phyloP scores from a whole-genome alignment of 75 land plant genomes.

The Adiantum capillusveneris region DNA sequence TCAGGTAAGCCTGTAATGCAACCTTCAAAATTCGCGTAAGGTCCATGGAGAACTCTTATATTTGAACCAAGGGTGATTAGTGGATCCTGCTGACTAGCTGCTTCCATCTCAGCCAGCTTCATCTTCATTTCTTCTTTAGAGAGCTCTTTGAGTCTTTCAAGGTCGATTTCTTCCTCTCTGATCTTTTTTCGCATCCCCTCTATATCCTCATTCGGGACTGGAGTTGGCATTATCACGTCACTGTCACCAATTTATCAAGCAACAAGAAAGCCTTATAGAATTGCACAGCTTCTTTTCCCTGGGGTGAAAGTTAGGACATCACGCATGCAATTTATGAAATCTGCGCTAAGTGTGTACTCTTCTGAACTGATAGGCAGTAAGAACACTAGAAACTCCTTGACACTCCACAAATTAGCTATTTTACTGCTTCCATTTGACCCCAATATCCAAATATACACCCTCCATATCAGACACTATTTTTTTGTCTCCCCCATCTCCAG shows the following conservation, averaged over 20 bases:
- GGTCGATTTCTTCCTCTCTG: slow-evolving; percentile 14
- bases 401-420: too few relatives aligned
- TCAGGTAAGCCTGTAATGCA: background rate
- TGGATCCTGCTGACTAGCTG: background rate
- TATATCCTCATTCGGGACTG: slow-evolving; percentile 17
- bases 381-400: too few relatives aligned
- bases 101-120: slow-evolving; percentile 9
- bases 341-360: too few relatives aligned
- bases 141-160: slow-evolving; percentile 12
- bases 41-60: slow-evolving; percentile 12
- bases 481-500: too few relatives aligned
- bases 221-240: slow-evolving; percentile 29
- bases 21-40: slow-evolving; percentile 19
- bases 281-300: too few relatives aligned
- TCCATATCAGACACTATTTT: too few relatives aligned
- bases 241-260: slow-evolving; percentile 11
- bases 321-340: too few relatives aligned
- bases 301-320: too few relatives aligned
- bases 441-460: too few relatives aligned
- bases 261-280: too few relatives aligned
- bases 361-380: too few relatives aligned
- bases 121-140: slow-evolving; percentile 5
- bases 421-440: too few relatives aligned
- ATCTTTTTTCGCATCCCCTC: slow-evolving; percentile 10
- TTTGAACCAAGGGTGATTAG: slow-evolving; percentile 10